Conservation (phyloP, 2,329 filamentous ascomycete species). For the Hirsutella minnesotensis region DNA sequence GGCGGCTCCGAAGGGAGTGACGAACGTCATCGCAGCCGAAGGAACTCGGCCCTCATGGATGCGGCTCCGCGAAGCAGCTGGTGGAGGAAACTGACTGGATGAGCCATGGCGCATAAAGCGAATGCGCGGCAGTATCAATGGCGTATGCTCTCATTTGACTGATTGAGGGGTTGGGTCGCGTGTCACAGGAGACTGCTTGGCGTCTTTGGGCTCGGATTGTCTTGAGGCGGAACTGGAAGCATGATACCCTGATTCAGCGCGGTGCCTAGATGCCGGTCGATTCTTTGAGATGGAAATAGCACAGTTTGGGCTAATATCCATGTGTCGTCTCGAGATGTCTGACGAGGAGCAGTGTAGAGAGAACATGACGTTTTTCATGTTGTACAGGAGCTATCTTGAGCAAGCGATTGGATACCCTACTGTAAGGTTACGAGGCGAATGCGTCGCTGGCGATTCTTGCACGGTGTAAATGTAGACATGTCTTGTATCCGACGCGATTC, state of each 20-base stretch:
- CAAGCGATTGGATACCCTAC: background rate
- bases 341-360: too few species aligned
- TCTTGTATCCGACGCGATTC: too few species aligned
- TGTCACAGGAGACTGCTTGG: background rate
- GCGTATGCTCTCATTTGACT: background rate
- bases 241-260: too few species aligned
- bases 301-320: too few species aligned
- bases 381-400: background rate
- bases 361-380: too few species aligned
- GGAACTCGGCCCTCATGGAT: constrained; percentile 31
- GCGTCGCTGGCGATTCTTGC: too few species aligned
- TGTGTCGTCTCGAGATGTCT: too few species aligned
- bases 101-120: constrained; percentile 1
- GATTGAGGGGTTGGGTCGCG: background rate
- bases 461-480: too few species aligned
- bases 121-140: background rate
- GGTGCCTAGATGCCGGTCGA: too few species aligned
- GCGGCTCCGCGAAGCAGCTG: constrained; percentile 40
- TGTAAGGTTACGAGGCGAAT: too few species aligned
- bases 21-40: constrained; percentile 28
- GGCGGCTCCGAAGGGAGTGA: constrained; percentile 30
- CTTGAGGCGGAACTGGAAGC: too few species aligned
- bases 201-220: background rate
- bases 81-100: constrained; percentile 45
- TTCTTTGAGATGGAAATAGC: too few species aligned